Evolutionary conservation across 805 yeast genomes (phyloP).

Genomic region (Teunomyces kruisii): DNA sequence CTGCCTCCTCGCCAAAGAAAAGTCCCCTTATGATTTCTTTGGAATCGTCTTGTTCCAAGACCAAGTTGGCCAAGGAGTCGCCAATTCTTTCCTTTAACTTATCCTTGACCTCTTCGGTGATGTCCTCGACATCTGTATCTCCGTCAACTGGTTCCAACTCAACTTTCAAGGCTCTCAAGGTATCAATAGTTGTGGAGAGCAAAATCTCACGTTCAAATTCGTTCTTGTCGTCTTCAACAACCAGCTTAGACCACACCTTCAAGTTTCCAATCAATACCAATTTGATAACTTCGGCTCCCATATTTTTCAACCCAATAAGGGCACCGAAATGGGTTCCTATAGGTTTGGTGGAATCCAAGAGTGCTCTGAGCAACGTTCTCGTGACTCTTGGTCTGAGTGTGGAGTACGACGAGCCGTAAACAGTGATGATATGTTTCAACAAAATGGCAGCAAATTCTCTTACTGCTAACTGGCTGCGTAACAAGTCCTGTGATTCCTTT

Average conservation of each 20-base stretch:
- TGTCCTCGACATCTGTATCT: constrained; percentile 29
- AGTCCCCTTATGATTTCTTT: constrained; percentile 58
- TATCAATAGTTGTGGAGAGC: constrained; percentile 49
- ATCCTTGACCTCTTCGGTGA: constrained; percentile 29
- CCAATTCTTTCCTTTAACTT: constrained; percentile 65
- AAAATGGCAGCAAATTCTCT: constrained; percentile 88
- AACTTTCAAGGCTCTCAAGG: constrained; percentile 49
- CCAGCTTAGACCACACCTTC: constrained; percentile 71
- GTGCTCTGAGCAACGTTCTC: constrained; percentile 86
- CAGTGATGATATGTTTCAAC: constrained; percentile 71
- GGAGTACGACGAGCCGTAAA: constrained; percentile 82
- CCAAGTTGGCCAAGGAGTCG: constrained; percentile 47
- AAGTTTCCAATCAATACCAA: constrained; percentile 82
- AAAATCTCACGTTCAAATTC: constrained; percentile 48
- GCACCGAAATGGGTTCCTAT: constrained; percentile 93
- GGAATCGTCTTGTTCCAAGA: constrained; percentile 49
- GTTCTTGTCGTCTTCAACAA: constrained; percentile 44
- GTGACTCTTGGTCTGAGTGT: constrained; percentile 92
- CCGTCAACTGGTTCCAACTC: constrained; percentile 24
- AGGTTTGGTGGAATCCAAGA: constrained; percentile 79
- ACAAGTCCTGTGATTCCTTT: constrained; percentile 25
- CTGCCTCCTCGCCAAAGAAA: constrained; percentile 62
- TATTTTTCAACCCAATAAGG: constrained; percentile 73
- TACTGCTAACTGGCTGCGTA: constrained; percentile 52
- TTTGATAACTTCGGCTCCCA: constrained; percentile 87